Base-by-base conservation (phyloP, 1,139 yeast species). In the Suhomyces ambrosiae region DNA sequence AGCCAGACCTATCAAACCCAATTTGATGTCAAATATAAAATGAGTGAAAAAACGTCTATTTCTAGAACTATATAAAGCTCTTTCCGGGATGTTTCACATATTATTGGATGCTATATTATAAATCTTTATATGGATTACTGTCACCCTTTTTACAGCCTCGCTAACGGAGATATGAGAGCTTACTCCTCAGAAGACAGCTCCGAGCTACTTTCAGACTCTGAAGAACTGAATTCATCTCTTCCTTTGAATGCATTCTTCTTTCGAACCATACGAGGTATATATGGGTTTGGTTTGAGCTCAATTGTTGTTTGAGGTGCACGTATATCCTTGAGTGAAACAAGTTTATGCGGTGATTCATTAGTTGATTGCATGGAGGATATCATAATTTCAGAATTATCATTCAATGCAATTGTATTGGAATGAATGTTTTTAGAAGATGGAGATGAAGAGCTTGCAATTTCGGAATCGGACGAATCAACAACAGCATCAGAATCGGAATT, bases 161-260 rank as follows among this genome's bases (percentile, higher is more conserved):
- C n/a, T n/a, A n/a, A n/a, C n/a, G n/a, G n/a, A n/a, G n/a, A n/a
- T n/a, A n/a, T n/a, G n/a, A n/a, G n/a, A n/a, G n/a, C n/a, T n/a
- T n/a, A n/a, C n/a, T 15, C 12, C 6, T 27, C 26, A 7, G 26
- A 28, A n/a, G 24, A 23, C 33, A 30, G 33, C 5, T 11, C 30
- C 9, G 23, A 10, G n/a, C 33, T 27, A 16, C 30, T 26, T 7
- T 30, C 33, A 2, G 26, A 26, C 5, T 30, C 38, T 10, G 38
- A 34, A 4, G 41, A 38, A 19, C 38, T 34, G 27, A 38, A 35
- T 14, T 38, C 41, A 5, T 12, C 18, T 19, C 37, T 34, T 11
- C 33, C 33, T 15, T 34, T 38, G 27, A 38, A 38, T 11, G 16
- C 19, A 18, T 18, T 14, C 18, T 34, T 23, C 15, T 19, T 19